These are phyloP conservation scores for Gracilariopsis chorda DNA, from an alignment of 23 red algal species.

Conservation along the genomic window DNA sequence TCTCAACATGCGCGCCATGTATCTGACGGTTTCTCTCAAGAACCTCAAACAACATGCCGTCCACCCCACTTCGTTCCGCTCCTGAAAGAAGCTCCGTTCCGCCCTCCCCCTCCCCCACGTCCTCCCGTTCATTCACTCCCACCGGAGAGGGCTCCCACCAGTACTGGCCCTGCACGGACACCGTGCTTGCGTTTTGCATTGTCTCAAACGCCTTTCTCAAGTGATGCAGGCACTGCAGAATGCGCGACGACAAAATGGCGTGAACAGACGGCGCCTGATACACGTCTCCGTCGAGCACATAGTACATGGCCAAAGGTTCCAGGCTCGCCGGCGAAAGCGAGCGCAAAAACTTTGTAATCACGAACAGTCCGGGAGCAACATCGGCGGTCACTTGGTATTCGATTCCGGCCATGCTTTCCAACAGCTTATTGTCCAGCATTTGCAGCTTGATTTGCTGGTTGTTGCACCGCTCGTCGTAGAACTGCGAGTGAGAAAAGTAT, in stretches of 20 bases:
- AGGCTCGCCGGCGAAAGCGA: conserved; percentile 43
- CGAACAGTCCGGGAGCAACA: conserved; percentile 51
- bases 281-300: conserved; percentile 63
- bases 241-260: conserved; percentile 45
- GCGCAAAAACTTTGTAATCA: conserved; percentile 70
- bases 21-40: conserved; percentile 45
- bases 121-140: background rate
- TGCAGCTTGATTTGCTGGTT: conserved; percentile 95
- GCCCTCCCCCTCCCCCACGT: background rate
- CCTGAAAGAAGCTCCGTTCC: background rate
- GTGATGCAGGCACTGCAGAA: conserved; percentile 57
- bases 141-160: conserved; percentile 15
- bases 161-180: conserved; percentile 31
- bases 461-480: conserved; percentile 90
- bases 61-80: conserved; percentile 29
- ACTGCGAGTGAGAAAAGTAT: conserved; percentile 95
- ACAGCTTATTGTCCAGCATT: conserved; percentile 62
- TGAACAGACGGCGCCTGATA: conserved; percentile 77
- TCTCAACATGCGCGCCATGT: conserved; percentile 12
- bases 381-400: conserved; percentile 52
- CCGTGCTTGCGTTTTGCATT: conserved; percentile 22
- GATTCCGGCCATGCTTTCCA: conserved; percentile 78
- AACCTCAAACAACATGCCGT: conserved; percentile 38
- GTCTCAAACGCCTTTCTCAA: conserved; percentile 57
- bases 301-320: conserved; percentile 66